These are phyloP conservation scores for Pythium rhizo-oryzae DNA, from an alignment of 352 stramenopile species.

Conservation along the genomic window DNA sequence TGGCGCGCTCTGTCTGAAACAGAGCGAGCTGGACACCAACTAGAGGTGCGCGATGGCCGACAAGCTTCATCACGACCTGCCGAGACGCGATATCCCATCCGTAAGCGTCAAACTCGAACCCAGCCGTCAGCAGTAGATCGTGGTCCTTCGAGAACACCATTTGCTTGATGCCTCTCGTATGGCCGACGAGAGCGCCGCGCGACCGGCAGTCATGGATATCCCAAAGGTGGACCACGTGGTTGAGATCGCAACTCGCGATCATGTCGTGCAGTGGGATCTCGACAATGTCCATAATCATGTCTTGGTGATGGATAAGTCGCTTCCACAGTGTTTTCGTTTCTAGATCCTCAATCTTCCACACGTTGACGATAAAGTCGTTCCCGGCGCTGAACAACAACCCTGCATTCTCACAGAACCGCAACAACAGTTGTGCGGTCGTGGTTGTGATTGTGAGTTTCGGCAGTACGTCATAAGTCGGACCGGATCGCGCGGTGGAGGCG, in stretches of 20 bases:
- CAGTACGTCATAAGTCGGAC: slow-evolving; percentile 45
- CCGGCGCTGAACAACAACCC: slow-evolving; percentile 59
- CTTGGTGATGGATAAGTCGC: slow-evolving; percentile 47
- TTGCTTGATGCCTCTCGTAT: slow-evolving; percentile 72
- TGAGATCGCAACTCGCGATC: slow-evolving; percentile 75
- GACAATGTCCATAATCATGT: slow-evolving; percentile 70
- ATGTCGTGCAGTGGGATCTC: slow-evolving; percentile 75
- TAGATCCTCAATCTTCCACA: slow-evolving; percentile 65
- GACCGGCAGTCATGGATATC: slow-evolving; percentile 72
- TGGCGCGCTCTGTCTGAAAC: slow-evolving; percentile 76
- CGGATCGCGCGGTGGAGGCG: slow-evolving; percentile 19
- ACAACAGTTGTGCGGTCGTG: slow-evolving; percentile 54
- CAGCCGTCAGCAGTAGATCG: slow-evolving; percentile 76
- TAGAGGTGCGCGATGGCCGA: slow-evolving; percentile 74
- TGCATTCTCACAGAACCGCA: slow-evolving; percentile 66
- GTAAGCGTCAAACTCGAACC: slow-evolving; percentile 85
- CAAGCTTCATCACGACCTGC: slow-evolving; percentile 67
- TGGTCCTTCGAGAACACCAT: slow-evolving; percentile 78
- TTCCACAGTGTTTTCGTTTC: slow-evolving; percentile 67
- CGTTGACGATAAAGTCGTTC: slow-evolving; percentile 72
- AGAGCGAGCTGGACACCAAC: slow-evolving; percentile 69
- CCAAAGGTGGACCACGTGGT: slow-evolving; percentile 77
- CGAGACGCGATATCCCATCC: slow-evolving; percentile 84
- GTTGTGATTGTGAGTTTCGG: slow-evolving; percentile 63
- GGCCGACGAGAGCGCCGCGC: slow-evolving; percentile 56